A percentile compares a stretch with the other conserved stretches of the same genome.
These are phyloP conservation scores for Priceomyces fermenticarens DNA, from an alignment of 805 yeast species.

Conservation along the genomic window DNA sequence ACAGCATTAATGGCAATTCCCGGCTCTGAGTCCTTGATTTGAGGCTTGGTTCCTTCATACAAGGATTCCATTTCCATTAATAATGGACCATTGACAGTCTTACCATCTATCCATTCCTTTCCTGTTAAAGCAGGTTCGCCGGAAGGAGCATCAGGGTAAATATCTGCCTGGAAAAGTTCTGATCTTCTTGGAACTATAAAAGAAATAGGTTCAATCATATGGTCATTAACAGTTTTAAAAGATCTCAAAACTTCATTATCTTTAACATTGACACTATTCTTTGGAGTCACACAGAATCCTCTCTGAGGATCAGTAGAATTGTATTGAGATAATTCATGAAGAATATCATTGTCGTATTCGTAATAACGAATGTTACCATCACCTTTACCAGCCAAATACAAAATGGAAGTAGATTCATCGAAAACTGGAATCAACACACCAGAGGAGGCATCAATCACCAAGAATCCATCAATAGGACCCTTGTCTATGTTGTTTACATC, in stretches of 20 bases:
- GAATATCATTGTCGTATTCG: constrained; percentile 82
- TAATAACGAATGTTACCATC: constrained; percentile 96
- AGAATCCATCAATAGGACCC: constrained; percentile 90
- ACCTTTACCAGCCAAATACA: constrained; percentile 94
- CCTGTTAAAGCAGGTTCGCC: constrained; percentile 74
- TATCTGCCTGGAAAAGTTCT: constrained; percentile 88
- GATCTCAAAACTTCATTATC: constrained; percentile 83
- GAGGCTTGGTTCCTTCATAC: constrained; percentile 70
- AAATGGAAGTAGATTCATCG: constrained; percentile 75
- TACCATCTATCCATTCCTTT: constrained; percentile 76
- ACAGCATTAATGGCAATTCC: constrained; percentile 25
- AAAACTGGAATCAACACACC: constrained; percentile 92
- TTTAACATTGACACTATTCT: constrained; percentile 69
- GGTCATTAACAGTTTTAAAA: constrained; percentile 86
- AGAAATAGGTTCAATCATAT: constrained; percentile 82
- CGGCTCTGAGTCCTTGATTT: constrained; percentile 39
- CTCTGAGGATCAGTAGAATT: constrained; percentile 91
- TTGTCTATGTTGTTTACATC: constrained; percentile 66
- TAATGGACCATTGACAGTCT: constrained; percentile 78
- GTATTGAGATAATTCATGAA: constrained; percentile 83
- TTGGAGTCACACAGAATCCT: constrained; percentile 90
- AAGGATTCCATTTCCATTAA: constrained; percentile 71
- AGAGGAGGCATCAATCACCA: constrained; percentile 82
- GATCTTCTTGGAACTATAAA: constrained; percentile 93
- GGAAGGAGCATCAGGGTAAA: constrained; percentile 89